Conservation (phyloP, 345 rosid genomes). For the Jatropha curcas region DNA sequence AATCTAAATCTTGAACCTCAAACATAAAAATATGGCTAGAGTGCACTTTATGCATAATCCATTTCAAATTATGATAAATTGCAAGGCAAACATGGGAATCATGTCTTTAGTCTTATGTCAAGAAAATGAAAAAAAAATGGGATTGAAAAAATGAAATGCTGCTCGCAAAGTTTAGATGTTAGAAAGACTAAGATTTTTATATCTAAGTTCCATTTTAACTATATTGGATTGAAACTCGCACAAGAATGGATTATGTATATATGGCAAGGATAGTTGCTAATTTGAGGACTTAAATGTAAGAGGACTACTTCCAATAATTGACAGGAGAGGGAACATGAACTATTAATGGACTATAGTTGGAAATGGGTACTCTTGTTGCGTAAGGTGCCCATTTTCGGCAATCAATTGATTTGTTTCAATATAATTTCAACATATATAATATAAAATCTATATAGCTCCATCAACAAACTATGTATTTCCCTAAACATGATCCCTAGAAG, state of each 20-base stretch:
- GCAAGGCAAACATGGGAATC: too few species aligned
- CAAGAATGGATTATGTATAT: too few species aligned
- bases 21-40: not conserved
- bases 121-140: not conserved
- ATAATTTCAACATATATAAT: constrained; percentile 9
- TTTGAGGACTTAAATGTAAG: not conserved
- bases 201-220: too few species aligned
- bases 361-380: not conserved
- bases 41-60: too few species aligned
- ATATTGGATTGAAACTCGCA: too few species aligned
- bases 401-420: not conserved
- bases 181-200: too few species aligned
- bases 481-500: not conserved
- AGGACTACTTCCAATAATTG: not conserved
- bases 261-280: too few species aligned
- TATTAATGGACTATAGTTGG: not conserved
- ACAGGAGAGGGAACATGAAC: not conserved
- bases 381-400: not conserved
- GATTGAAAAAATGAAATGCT: not conserved
- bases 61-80: too few species aligned
- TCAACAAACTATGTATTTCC: not conserved
- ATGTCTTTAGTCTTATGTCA: too few species aligned
- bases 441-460: not conserved
- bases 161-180: not conserved
- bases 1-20: not conserved